Evolutionary conservation across 768 basidiomycete species (phyloP), one percentile per base, ranked within the genome.

Genomic region (Lactifluus echinatus): DNA sequence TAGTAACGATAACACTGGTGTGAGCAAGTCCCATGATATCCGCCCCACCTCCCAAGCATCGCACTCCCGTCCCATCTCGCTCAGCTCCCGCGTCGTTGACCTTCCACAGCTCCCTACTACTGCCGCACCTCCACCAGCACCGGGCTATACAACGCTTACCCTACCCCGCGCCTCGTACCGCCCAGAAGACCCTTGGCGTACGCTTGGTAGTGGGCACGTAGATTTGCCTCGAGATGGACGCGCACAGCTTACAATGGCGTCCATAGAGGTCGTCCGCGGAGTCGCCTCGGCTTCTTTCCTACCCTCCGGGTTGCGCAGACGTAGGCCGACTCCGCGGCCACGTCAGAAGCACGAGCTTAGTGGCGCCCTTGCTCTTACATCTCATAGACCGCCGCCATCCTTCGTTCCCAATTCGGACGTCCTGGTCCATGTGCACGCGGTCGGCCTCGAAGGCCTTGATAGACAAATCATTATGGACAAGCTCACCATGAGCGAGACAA

Each of bases 381-480:
- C 65, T 55, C 76, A 65, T 53, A 63, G 65, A n/a, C 46, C 77
- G 61, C 90, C 93, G 12, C 93, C 93, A 0, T 74, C 74, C 12
- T 83, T 84, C 65, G 82, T 94, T 10, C 80, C 84, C 0, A 75
- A 80, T 45, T 74, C 76, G 26, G 77, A 86, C 55, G 79, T 93
- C 15, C 75, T 96, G 23, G 83, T 96, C 6, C 91, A 93, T 67
- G 87, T 96, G 3, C 91, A 87, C 77, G 89, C 86, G n/a, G 89
- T 92, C 1, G 91, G 83, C 2, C 69, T 95, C 42, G 92, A 95
- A 63, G 75, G 77, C 14, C 72, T 85, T 6, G 93, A 95, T 71
- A 77, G 75, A 6, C 75, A 80, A 52, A 74, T 92, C 57, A 79
- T 89, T 11, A 78, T 79, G 7, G 78, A 81, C 36, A 70, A 66